phyloP scores from a whole-genome alignment of 2,329 filamentous ascomycete species.

The Penicillium sp. region DNA sequence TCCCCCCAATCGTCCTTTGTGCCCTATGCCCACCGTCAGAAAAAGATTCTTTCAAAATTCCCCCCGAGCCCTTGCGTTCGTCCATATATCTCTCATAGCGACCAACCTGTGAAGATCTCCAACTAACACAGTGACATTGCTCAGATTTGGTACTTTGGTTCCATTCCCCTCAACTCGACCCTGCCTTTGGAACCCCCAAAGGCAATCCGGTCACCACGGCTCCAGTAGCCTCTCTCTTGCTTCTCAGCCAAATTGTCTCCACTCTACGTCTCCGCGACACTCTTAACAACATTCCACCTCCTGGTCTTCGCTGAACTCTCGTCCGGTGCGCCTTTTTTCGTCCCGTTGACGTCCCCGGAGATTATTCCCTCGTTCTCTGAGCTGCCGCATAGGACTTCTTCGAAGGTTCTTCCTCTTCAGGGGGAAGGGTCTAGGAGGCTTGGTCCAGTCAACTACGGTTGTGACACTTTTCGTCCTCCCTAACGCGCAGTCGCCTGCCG shows the following conservation, averaged over 20 bases:
- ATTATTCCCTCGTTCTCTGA: constrained; percentile 67
- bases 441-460: constrained; percentile 88
- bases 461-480: constrained; percentile 92
- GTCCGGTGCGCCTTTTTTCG: constrained; percentile 42
- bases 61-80: constrained; percentile 9
- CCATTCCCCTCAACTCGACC: constrained; percentile 10
- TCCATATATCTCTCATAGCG: constrained; percentile 23
- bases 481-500: constrained; percentile 62
- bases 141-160: constrained; percentile 4
- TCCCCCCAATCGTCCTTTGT: not conserved
- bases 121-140: not conserved
- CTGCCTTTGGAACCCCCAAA: constrained; percentile 46
- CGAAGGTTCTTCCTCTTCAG: constrained; percentile 97
- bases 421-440: constrained; percentile 99
- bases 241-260: constrained; percentile 47
- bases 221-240: constrained; percentile 34
- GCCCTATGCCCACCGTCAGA: not conserved
- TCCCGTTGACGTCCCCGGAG: constrained; percentile 39
- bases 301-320: constrained; percentile 33
- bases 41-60: not conserved
- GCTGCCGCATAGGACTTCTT: constrained; percentile 99
- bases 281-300: constrained; percentile 52
- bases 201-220: constrained; percentile 42
- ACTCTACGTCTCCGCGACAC: constrained; percentile 45
- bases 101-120: not conserved